Base-by-base conservation (phyloP, 2,329 filamentous ascomycete genomes). In the Diplodia seriata region DNA sequence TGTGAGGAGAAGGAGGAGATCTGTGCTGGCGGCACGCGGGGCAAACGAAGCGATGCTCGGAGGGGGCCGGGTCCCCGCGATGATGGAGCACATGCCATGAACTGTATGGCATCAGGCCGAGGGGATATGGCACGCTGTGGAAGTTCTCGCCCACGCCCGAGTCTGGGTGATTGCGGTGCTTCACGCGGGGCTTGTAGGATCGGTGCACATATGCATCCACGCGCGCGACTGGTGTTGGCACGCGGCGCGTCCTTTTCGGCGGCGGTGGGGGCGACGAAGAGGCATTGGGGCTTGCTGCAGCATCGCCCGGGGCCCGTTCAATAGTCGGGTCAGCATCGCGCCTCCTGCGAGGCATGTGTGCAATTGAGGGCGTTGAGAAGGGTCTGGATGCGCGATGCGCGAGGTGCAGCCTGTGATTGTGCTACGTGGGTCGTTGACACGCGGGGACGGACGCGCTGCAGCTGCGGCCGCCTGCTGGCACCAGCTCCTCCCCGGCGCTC, bases 91-190 rank as follows among this genome's bases (percentile, higher is more conserved):
- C 62, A 26, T 70, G 68, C 74, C 73, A 76, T 0, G 74, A 74
- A 23, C 73, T 69, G 50, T 72, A 74, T 8, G 73, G 70, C 56
- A 76, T 68, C 14, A 75, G 67, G 4, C 68, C 66, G 9, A 74
- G 67, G n/a, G 74, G 74, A 64, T 74, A 75, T 5, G 71, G 70
- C 7, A 76, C 68, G 65, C 70, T 73, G 66, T 74, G 72, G 53
- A 74, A 74, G 62, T 72, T 68, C 40, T 72, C 68, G 8, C 73
- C 71, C 47, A 74, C 43, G 23, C 69, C 70, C 53, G 70, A 72
- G 11, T 72, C 68, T 1, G 71, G 70, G 66, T 76, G 75, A 14
- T 71, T 71, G 12, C 43, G 50, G 54, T 75, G 71, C 26, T 62
- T 54, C 31, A 73, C 61, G 26, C 47, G 66, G 15, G 66, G 66